Evolutionary conservation across 805 yeast species (phyloP).

Genomic region (Saturnispora halmiae): DNA sequence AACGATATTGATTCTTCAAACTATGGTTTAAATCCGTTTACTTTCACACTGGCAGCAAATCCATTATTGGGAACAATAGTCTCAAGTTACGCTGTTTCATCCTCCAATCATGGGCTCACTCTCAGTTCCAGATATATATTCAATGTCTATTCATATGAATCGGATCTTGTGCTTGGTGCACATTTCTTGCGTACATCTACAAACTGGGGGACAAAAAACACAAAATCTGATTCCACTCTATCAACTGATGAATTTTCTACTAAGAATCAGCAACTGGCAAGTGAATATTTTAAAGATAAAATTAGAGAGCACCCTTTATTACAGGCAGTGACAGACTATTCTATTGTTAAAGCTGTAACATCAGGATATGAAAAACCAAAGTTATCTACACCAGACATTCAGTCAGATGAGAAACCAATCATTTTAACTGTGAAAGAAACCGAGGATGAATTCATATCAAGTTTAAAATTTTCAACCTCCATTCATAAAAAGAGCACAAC

Average conservation of each 20-base stretch:
- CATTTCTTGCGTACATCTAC: slow-evolving; percentile 55
- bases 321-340: slow-evolving; percentile 8
- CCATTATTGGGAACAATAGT: slow-evolving; percentile 87
- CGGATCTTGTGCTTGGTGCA: slow-evolving; percentile 78
- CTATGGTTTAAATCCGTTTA: slow-evolving; percentile 49
- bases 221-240: neutral
- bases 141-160: slow-evolving; percentile 82
- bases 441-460: slow-evolving; percentile 33
- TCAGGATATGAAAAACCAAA: neutral
- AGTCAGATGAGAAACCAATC: neutral
- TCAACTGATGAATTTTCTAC: neutral
- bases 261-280: neutral
- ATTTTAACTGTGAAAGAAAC: neutral
- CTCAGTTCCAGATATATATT: slow-evolving; percentile 82
- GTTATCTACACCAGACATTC: neutral
- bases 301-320: slow-evolving; percentile 5
- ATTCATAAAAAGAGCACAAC: slow-evolving; percentile 51
- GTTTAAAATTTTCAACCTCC: slow-evolving; percentile 65
- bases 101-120: slow-evolving; percentile 28
- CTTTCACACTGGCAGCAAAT: slow-evolving; percentile 77
- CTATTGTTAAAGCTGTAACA: slow-evolving; percentile 6
- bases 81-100: slow-evolving; percentile 66
- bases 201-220: neutral
- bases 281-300: slow-evolving; percentile 6
- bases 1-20: slow-evolving; percentile 16